Base-by-base conservation (phyloP, 495 filamentous ascomycete genomes). In the Penicillium paxilli region DNA sequence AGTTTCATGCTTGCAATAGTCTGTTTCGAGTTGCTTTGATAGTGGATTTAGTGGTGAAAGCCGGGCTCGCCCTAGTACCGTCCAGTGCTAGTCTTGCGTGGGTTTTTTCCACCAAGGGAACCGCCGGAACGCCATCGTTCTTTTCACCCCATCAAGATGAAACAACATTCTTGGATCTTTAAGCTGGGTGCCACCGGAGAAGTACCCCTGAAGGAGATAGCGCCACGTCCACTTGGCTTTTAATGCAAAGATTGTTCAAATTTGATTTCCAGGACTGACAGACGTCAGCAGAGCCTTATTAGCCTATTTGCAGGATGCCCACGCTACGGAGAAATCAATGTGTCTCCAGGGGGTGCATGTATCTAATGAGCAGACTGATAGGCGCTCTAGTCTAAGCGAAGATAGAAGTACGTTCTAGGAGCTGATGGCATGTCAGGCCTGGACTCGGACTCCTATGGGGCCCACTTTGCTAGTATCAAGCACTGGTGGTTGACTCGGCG, bases 71-170 rank as follows among this genome's bases (percentile, higher is more conserved):
- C 11, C 17, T 42, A n/a, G n/a, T 20, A 42, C 40, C 2, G 3
- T 24, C 8, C 3, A 42, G 9, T 21, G 20, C 20, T 42, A 42
- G 40, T 5, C 21, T 42, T 9, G 9, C 40, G 12, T 23, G 17
- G 40, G 10, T 42, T 14, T 2, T 9, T 23, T 12, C 35, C 8
- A 14, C 21, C 7, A 14, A 42, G 21, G 10, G 17, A 42, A 42
- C 40, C n/a, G 20, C 53, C 44, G n/a, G 52, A 52, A 62, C 55
- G 30, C 55, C 47, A 44, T 60, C 51, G 25, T 28, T 48, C 40
- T 53, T 50, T 30, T 44, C 44, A 55, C 53, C 44, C 49, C 52
- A 38, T 49, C 53, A 25, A 57, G 42, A 56, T 60, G 56, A 63
- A 63, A 60, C 57, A 55, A 52, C 47, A 37, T 40, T 47, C 33